phyloP scores from a whole-genome alignment of 2,329 filamentous ascomycete species.

The Aspergillus fumigatiaffinis region DNA sequence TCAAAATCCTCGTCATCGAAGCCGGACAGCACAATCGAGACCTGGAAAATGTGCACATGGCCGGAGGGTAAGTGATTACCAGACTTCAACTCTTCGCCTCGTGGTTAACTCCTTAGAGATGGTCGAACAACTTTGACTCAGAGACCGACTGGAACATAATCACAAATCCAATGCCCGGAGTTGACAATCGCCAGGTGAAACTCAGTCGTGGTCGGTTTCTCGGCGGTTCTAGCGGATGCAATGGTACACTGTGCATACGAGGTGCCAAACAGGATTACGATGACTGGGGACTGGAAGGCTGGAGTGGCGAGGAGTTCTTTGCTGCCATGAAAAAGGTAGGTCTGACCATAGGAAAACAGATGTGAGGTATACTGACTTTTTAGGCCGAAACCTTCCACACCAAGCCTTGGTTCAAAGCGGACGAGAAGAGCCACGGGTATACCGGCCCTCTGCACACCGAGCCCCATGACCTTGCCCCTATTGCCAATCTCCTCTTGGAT shows the following conservation, averaged over 20 bases:
- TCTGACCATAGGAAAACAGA: constrained; percentile 49
- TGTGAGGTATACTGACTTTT: constrained; percentile 6
- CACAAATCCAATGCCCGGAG: constrained; percentile 36
- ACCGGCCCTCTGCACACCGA: constrained; percentile 53
- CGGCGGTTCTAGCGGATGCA: constrained; percentile 42
- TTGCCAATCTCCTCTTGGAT: constrained; percentile 52
- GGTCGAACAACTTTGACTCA: constrained; percentile 41
- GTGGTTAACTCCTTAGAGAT: constrained; percentile 21
- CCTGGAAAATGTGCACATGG: constrained; percentile 46
- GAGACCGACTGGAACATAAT: constrained; percentile 46
- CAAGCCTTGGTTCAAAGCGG: constrained; percentile 55
- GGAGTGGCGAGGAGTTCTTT: constrained; percentile 57
- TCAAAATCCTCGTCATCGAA: constrained; percentile 45
- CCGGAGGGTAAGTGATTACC: constrained; percentile 31
- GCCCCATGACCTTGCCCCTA: constrained; percentile 57
- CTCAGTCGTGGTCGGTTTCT: constrained; percentile 43
- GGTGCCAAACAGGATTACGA: constrained; percentile 47
- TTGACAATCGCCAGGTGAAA: constrained; percentile 40
- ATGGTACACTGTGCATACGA: constrained; percentile 43
- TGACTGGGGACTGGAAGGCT: constrained; percentile 53
- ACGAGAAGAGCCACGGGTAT: constrained; percentile 47
- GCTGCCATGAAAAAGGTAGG: constrained; percentile 52
- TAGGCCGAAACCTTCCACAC: constrained; percentile 55
- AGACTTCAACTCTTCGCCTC: neutral
- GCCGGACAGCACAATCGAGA: constrained; percentile 45